Evolutionary conservation across 495 filamentous ascomycete species (phyloP), one percentile per base, ranked within the genome.

Genomic region (Neurospora hispaniola): DNA sequence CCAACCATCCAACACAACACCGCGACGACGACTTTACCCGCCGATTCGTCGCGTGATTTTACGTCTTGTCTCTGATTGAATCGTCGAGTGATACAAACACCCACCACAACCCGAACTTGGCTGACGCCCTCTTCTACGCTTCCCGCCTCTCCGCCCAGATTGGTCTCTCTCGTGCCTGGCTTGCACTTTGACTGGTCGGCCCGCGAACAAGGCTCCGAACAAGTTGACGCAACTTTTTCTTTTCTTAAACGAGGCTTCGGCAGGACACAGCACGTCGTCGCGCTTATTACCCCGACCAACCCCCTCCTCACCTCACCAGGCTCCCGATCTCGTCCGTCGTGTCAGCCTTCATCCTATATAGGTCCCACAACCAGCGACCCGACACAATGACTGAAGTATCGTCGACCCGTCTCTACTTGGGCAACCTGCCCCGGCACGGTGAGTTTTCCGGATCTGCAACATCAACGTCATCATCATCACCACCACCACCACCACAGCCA

Each of bases 341-440:
- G 48, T 59, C 48, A 31, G 46, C 20, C 20, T 54, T 54, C 71
- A 70, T 69, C 72, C 16, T 40, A 2, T 10, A 68, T 20, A 69
- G 18, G 11, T 14, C 1, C 1, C 16, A 1, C 35, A 14, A 46
- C 14, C 11, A 70, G 35, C 43, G 31, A 71, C 20, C 74, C 69
- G 70, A 73, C 71, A 81, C 70, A 76, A 91, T 90, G 88, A 88
- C 88, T 70, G 90, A 96, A 84, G 95, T 97, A 69, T 97, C 93
- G 71, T 90, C 91, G 70, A 98, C 96, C 78, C 89, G 96, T 84
- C 92, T 98, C 70, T 98, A 98, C 87, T 87, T 98, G 82, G 96
- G 96, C 80, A 98, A 98, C 83, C 90, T 99, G 80, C 96, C 96
- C 80, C 94, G 94, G 83, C 92, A 92, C 83, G 96, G 95, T 98